Conservation (phyloP, 495 filamentous ascomycete species). For the Aspergillus nanangensis region DNA sequence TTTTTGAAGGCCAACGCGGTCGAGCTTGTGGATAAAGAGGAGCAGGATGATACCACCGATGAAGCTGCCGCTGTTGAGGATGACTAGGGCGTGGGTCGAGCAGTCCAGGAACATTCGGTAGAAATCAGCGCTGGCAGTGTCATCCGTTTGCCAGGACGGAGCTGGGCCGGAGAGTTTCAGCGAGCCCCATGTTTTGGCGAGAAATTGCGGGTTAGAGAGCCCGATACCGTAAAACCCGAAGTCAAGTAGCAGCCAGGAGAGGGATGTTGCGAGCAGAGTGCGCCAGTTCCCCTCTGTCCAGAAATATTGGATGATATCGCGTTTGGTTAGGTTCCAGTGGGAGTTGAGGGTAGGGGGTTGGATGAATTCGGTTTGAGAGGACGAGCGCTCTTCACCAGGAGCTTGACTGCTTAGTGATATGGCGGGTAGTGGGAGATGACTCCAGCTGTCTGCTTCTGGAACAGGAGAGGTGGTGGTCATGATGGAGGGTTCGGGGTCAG, state of each 20-base stretch:
- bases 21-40: slow-evolving; percentile 37
- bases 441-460: slow-evolving; percentile 6
- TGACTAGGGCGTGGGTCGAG: slow-evolving; percentile 33
- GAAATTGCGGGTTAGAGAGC: slow-evolving; percentile 40
- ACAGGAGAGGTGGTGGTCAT: slow-evolving; percentile 5
- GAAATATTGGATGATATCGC: slow-evolving; percentile 45
- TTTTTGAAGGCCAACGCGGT: slow-evolving; percentile 44
- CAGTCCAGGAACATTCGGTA: slow-evolving; percentile 38
- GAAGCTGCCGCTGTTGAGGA: slow-evolving; percentile 43
- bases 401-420: slow-evolving; percentile 25
- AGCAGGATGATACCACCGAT: slow-evolving; percentile 43
- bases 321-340: slow-evolving; percentile 36
- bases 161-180: slow-evolving; percentile 25
- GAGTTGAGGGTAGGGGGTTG: slow-evolving; percentile 39
- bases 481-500: slow-evolving; percentile 20
- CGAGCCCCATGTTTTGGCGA: slow-evolving; percentile 40
- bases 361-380: slow-evolving; percentile 16
- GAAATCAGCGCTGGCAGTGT: slow-evolving; percentile 24
- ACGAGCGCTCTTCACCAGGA: slow-evolving; percentile 15
- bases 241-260: slow-evolving; percentile 50
- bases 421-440: slow-evolving; percentile 15
- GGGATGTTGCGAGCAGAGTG: slow-evolving; percentile 43
- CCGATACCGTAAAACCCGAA: slow-evolving; percentile 56
- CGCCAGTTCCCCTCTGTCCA: slow-evolving; percentile 49
- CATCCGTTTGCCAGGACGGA: slow-evolving; percentile 36